Evolutionary conservation across 345 rosid genomes (phyloP), one percentile per base, ranked within the genome.

Genomic region (Eucalyptus grandis): DNA sequence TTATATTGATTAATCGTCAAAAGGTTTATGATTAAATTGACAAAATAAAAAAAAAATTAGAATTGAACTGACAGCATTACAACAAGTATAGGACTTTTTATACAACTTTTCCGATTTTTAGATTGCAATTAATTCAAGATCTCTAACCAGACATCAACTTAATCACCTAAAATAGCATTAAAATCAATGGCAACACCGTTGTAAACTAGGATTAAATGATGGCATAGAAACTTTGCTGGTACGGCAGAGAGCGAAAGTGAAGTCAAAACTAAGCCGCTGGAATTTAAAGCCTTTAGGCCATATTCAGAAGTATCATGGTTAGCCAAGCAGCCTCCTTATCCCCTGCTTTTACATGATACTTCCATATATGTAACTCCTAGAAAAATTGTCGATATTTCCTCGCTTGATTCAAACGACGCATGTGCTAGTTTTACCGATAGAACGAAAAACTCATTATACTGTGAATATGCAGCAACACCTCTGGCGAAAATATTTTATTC

Each of bases 1-100:
- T 6, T 65, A 65, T 14, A 30, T 30, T 30, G 69, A 13, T 16
- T 13, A 65, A 65, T n/a, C 1, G 1, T 65, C 3, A 4, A 30
- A 65, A 65, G 5, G 5, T 65, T 14, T 65, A 7, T 1, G 4
- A 30, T 7, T 65, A 14, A 65, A 65, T 30, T 65, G 11, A 14
- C 10, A 65, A n/a, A 65, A 65, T 14, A 12, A 7, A 62, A 62
- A 62, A 62, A 60, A 6, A 1, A 30, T 62, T 62, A 62, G 1
- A 30, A 62, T 1, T 6, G 5, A 62, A 62, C 4, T 30, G 2
- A 30, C 1, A 0, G 11, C 11, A 3, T 0, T 14, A n/a, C 19
- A 65, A 65, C 4, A n/a, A 7, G 40, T n/a, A 4, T 14, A n/a
- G 1, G 37, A 65, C 3, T 30, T 65, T 65, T 65, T 7, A 3